Base-by-base conservation (phyloP, 495 filamentous ascomycete species). In the Delitschia confertaspora region DNA sequence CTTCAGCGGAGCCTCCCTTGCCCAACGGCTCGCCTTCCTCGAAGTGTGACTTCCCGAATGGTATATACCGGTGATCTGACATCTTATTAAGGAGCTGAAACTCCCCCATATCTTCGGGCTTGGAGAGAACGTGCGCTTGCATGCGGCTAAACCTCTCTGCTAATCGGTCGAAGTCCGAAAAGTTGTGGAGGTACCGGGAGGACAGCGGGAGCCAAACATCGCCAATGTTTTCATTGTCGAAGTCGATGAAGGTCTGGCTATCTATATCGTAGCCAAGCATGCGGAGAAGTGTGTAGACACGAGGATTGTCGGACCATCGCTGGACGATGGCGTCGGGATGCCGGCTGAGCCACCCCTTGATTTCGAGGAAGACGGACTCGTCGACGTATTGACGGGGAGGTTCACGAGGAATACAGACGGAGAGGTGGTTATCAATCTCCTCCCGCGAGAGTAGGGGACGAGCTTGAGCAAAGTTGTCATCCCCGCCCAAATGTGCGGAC, bases 221-320 rank as follows among this genome's bases (percentile, higher is more conserved):
- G 8, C 32, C 38, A 13, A 47, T 31, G 22, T 43, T 23, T 33
- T 45, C 47, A 22, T 17, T 30, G 32, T 26, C 44, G 26, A 47
- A 47, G 3, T 20, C 13, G 13, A 20, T 13, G 18, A 43, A 37
- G 20, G 38, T 25, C n/a, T 29, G 26, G 19, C 22, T 33, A n/a
- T 48, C 29, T 21, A 41, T 32, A 20, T 36, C 34, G 18, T 43
- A 33, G 29, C 44, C 49, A 13, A 47, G 35, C 43, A 53, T 47
- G 18, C 49, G 49, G 1, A 53, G 36, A 13, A 53, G 32, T n/a
- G 42, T 48, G 25, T 53, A 53, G n/a, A 36, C 33, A n/a, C 49
- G 44, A 6, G 49, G 49, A 3, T 25, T 42, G 1, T 18, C 18
- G 17, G 37, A 38, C 49, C 49, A 48, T 31, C 19, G 11, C 17